phyloP scores from a whole-genome alignment of 495 filamentous ascomycete species.

The Daldinia caldariorum region DNA sequence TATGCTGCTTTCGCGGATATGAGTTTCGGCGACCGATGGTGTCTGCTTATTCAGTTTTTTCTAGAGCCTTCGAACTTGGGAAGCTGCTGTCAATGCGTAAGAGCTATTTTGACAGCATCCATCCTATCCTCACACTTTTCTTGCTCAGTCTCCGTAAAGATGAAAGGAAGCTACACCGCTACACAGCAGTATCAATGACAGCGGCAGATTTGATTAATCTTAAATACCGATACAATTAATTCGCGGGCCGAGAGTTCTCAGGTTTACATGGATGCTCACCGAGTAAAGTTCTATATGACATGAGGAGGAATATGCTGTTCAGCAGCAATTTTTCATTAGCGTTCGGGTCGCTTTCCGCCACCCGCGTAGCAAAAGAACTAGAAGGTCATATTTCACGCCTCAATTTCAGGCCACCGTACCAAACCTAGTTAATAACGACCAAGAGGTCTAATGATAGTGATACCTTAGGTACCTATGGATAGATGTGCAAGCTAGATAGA shows the following conservation, averaged over 20 bases:
- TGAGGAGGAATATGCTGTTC: neutral
- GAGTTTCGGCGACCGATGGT: conserved; percentile 6
- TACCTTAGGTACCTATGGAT: conserved; percentile 18
- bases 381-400: neutral
- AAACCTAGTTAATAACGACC: neutral
- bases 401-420: neutral
- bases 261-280: neutral
- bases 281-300: neutral
- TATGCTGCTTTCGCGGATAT: neutral
- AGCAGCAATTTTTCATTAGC: neutral
- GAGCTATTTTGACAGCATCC: neutral
- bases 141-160: neutral
- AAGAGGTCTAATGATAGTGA: conserved; percentile 15
- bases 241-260: neutral
- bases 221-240: neutral
- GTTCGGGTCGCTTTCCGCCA: neutral
- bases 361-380: conserved; percentile 10
- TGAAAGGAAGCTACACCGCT: neutral
- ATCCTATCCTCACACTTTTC: neutral
- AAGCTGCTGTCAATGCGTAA: neutral
- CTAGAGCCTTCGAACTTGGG: conserved; percentile 4
- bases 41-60: conserved; percentile 19
- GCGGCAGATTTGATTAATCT: neutral
- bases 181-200: neutral
- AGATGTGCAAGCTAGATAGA: conserved; percentile 16